These are phyloP conservation scores for Lentithecium fluviatile DNA, from an alignment of 495 filamentous ascomycete species.

Conservation along the genomic window DNA sequence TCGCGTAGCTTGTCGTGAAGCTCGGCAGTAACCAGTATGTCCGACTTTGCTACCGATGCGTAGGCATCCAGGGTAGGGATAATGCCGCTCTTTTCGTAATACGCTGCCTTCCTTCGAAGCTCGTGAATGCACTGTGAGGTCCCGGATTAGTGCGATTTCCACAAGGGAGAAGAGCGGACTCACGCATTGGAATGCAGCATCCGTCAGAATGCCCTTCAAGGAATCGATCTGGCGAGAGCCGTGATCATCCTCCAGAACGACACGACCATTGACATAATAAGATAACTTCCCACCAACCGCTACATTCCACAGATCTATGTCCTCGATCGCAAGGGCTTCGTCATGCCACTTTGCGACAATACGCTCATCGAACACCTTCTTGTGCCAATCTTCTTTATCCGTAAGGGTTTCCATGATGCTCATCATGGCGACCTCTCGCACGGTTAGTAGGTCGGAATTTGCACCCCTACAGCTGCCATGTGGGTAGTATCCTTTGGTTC, in stretches of 20 bases:
- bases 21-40: conserved; percentile 4
- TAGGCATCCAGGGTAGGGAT: conserved; percentile 24
- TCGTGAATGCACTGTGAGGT: conserved; percentile 19
- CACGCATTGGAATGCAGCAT: conserved; percentile 20
- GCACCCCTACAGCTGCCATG: conserved; percentile 16
- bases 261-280: conserved; percentile 8
- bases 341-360: conserved; percentile 46
- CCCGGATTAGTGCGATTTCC: not conserved
- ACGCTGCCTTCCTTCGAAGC: conserved; percentile 19
- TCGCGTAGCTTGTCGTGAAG: conserved; percentile 10
- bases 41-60: conserved; percentile 21
- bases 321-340: conserved; percentile 37
- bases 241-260: conserved; percentile 1
- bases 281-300: conserved; percentile 17
- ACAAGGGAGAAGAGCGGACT: not conserved
- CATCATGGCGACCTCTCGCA: conserved; percentile 22
- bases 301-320: conserved; percentile 12
- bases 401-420: conserved; percentile 47
- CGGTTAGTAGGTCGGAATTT: conserved; percentile 8
- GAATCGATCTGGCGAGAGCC: not conserved
- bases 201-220: conserved; percentile 11
- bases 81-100: conserved; percentile 13
- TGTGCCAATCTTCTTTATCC: conserved; percentile 54
- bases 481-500: not conserved
- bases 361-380: conserved; percentile 54